Conservation (phyloP, 257 asterid species). For the Rubia yunnanensis region DNA sequence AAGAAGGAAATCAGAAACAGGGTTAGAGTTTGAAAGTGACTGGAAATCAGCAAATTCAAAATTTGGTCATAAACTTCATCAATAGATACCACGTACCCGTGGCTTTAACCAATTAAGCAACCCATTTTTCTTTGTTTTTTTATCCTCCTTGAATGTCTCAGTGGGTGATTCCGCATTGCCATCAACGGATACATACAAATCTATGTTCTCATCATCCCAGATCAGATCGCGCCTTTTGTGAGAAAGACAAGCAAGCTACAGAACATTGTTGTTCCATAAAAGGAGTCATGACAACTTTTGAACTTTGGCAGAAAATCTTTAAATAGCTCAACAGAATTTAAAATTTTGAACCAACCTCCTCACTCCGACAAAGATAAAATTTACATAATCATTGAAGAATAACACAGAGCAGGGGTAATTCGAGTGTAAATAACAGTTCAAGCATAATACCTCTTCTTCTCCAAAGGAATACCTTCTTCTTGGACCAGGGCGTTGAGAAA, state of each 20-base stretch:
- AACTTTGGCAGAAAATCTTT: neutral
- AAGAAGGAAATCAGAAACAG: neutral
- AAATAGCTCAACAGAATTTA: neutral
- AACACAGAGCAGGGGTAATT: neutral
- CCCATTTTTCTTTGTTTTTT: slow-evolving; percentile 79
- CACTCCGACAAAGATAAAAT: neutral
- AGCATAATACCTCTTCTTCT: slow-evolving; percentile 81
- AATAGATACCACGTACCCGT: slow-evolving; percentile 47
- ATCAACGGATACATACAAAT: slow-evolving; percentile 56
- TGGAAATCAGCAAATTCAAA: neutral
- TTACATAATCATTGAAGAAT: neutral
- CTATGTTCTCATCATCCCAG: slow-evolving; percentile 77
- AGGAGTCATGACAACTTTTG: neutral
- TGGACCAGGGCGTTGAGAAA: slow-evolving; percentile 59
- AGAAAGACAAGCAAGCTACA: slow-evolving; percentile 98
- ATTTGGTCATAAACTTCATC: neutral
- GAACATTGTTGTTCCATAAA: neutral
- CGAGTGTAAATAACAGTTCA: neutral
- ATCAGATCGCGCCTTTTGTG: slow-evolving; percentile 88
- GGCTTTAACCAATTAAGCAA: slow-evolving; percentile 84
- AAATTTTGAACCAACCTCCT: neutral
- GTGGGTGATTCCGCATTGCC: slow-evolving; percentile 53
- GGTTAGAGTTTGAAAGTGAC: neutral
- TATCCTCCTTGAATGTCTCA: slow-evolving; percentile 64
- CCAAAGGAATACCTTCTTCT: slow-evolving; percentile 98